Base-by-base conservation (phyloP, 1,284 basidiomycete genomes). In the Moesziomyces parantarcticus region DNA sequence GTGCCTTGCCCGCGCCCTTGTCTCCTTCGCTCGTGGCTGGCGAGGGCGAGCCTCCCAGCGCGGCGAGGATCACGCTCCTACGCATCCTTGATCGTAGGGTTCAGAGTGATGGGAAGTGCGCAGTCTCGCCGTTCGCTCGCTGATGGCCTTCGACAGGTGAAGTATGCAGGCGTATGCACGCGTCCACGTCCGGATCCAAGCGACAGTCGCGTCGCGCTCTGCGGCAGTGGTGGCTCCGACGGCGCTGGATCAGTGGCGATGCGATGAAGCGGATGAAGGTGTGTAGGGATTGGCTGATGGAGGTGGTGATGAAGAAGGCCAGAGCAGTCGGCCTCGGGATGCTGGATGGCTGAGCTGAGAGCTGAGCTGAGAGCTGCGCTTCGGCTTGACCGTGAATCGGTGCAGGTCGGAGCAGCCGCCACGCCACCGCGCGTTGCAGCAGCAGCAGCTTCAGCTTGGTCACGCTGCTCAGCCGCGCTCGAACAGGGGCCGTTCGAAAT, bases 61-160 rank as follows among this genome's bases (percentile, higher is more conserved):
- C 69, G 16, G 69, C 69, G 2, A 66, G 63, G 16, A 72, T 67
- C 41, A 72, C 63, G 40, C 69, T 72, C 20, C 69, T 42, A 23
- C 63, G 69, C 69, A 72, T 72, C 26, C 11, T 46, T 18, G 14
- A 13, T 20, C 22, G 21, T 18, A 26, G 0, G n/a, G 11, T 1
- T 6, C 14, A 39, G 34, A 13, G 1, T 34, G 34, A 34, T 34
- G 34, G 4, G 11, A 16, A 16, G 16, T 39, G 16, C 36, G 18
- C 16, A 39, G 36, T 16, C 4, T 16, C 16, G 18, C 2, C 14
- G 36, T 13, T 32, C 29, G 36, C 16, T 6, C 16, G 3, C 7
- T 16, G 14, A 39, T 5, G 36, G 6, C 14, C 36, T 39, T 32
- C 16, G 36, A 5, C 7, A 18, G 16, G 36, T 3, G 36, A 18